These are phyloP conservation scores for Coemansia sp. DNA, from an alignment of 192 early-diverging fungal genomes.

Conservation along the genomic window DNA sequence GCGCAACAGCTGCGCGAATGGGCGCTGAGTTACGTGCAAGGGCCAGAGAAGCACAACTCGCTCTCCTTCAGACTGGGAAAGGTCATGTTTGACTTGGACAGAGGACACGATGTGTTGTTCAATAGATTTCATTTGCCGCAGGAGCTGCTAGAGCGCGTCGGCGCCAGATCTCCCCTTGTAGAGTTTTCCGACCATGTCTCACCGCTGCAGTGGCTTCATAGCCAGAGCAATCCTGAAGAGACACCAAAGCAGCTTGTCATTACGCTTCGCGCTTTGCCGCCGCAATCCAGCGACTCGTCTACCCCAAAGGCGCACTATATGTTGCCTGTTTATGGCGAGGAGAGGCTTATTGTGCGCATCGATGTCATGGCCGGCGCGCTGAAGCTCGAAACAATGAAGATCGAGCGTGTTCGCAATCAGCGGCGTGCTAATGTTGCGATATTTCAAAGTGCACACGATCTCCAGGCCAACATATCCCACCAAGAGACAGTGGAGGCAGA, in stretches of 20 bases:
- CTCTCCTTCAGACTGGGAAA: conserved; percentile 25
- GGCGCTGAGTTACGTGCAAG: background rate
- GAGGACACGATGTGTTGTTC: conserved; percentile 7
- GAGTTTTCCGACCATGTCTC: conserved; percentile 33
- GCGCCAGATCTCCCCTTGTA: conserved; percentile 23
- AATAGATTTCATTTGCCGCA: conserved; percentile 11
- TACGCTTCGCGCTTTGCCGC: background rate
- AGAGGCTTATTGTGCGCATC: conserved; percentile 24
- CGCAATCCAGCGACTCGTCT: background rate
- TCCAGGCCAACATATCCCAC: conserved; percentile 14
- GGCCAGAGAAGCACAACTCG: background rate
- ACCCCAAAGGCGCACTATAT: conserved; percentile 3
- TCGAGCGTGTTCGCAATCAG: conserved; percentile 3
- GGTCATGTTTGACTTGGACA: conserved; percentile 36
- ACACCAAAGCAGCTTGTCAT: conserved; percentile 23
- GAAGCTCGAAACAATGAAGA: conserved; percentile 7
- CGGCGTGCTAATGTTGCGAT: conserved; percentile 26
- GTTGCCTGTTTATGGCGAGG: conserved; percentile 17
- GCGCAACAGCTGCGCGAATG: conserved; percentile 14
- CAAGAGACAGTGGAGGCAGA: conserved; percentile 11
- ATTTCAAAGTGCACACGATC: conserved; percentile 27
- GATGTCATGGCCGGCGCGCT: conserved; percentile 6
- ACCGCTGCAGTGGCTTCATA: conserved; percentile 36
- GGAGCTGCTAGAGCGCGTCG: conserved; percentile 20
- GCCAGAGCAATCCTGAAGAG: background rate